These are phyloP conservation scores for Clonostachys rosea DNA, from an alignment of 2,329 filamentous ascomycete species.

Conservation along the genomic window DNA sequence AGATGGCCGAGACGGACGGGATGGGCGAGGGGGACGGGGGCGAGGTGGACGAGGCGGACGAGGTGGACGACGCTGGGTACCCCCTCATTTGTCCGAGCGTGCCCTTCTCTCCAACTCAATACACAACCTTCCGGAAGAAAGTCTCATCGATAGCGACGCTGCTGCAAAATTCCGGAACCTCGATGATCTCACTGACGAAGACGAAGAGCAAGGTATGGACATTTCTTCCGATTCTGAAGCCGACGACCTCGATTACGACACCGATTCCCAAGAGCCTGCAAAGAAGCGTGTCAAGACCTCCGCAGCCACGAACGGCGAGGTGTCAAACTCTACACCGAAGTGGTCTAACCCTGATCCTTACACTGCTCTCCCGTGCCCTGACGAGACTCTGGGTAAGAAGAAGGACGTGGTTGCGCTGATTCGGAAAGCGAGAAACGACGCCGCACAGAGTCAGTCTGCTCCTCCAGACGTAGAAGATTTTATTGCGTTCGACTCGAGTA, in stretches of 20 bases:
- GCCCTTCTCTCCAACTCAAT: constrained; percentile 40
- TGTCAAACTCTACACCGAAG: constrained; percentile 54
- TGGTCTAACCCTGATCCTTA: constrained; percentile 98
- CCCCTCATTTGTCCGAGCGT: constrained; percentile 39
- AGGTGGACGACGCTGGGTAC: constrained; percentile 24
- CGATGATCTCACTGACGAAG: constrained; percentile 54
- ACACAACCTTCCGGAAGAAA: constrained; percentile 34
- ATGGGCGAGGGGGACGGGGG: constrained; percentile 13
- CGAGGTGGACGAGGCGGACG: constrained; percentile 15
- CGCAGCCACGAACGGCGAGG: constrained; percentile 19
- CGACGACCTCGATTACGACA: constrained; percentile 19
- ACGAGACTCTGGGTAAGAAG: constrained; percentile 69
- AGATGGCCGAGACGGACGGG: constrained; percentile 15
- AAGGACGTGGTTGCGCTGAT: constrained; percentile 88
- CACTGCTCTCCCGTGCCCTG: constrained; percentile 76
- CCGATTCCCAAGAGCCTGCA: constrained; percentile 19
- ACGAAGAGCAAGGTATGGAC: constrained; percentile 61
- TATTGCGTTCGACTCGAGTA: constrained; percentile 75
- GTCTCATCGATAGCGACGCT: constrained; percentile 36
- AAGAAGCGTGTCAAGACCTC: constrained; percentile 26
- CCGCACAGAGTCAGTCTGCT: constrained; percentile 38
- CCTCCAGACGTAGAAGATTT: constrained; percentile 72
- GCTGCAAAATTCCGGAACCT: constrained; percentile 48
- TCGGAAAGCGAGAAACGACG: constrained; percentile 72
- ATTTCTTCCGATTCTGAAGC: constrained; percentile 36